phyloP scores from a whole-genome alignment of 75 land plant genomes.

The Picea sitchensis region DNA sequence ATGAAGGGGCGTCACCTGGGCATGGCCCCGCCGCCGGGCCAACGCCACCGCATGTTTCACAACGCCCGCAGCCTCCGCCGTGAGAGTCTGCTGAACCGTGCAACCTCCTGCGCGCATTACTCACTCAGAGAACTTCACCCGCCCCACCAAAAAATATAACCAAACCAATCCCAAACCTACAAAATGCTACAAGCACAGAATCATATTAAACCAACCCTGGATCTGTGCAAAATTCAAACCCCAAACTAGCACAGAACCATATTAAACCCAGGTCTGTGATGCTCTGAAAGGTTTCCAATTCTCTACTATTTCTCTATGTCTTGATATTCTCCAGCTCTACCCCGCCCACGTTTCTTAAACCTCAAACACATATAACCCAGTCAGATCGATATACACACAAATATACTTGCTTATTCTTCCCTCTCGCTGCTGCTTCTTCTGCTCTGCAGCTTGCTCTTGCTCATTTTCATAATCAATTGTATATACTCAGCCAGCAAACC shows the following conservation, averaged over 20 bases:
- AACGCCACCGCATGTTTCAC: slow-evolving; percentile 48
- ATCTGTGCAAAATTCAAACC: too few relatives aligned
- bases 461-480: neutral
- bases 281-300: too few relatives aligned
- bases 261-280: too few relatives aligned
- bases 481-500: neutral
- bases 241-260: too few relatives aligned
- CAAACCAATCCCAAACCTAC: too few relatives aligned
- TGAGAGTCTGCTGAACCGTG: slow-evolving; percentile 63
- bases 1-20: slow-evolving; percentile 68
- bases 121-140: too few relatives aligned
- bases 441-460: neutral
- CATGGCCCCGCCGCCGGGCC: slow-evolving; percentile 54
- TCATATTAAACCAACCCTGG: too few relatives aligned
- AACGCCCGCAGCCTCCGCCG: slow-evolving; percentile 46
- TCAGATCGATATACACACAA: neutral
- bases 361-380: slow-evolving; percentile 5
- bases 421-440: neutral
- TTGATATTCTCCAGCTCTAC: slow-evolving; percentile 10
- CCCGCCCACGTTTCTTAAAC: slow-evolving; percentile 6
- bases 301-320: neutral
- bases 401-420: neutral
- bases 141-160: too few relatives aligned
- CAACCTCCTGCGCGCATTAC: slow-evolving; percentile 50
- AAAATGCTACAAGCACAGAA: too few relatives aligned